A percentile compares a stretch with the other conserved stretches of the same genome.
Evolutionary conservation across 192 early-diverging fungal species (phyloP).

Genomic region (Entrophospora sp.): DNA sequence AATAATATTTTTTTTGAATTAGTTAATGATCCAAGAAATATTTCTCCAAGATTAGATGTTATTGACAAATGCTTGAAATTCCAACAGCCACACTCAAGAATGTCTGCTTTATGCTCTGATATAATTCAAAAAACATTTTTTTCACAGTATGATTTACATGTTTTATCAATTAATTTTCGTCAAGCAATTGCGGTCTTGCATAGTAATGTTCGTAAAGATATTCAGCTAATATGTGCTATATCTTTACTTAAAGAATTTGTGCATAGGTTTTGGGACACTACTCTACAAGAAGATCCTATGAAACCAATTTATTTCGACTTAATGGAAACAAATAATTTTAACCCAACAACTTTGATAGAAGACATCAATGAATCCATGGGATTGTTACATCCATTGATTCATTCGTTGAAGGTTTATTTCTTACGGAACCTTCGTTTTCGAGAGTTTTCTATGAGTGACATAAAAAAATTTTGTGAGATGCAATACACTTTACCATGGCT

Average conservation of each 20-base stretch:
- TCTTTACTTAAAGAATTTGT: slow-evolving; percentile 19
- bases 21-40: background rate
- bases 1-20: background rate
- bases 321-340: slow-evolving; percentile 7
- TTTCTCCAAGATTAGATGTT: background rate
- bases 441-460: slow-evolving; percentile 13
- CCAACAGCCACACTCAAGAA: background rate
- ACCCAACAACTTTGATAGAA: background rate
- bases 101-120: slow-evolving; percentile 19
- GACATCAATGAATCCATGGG: slow-evolving; percentile 7
- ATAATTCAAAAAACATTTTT: slow-evolving; percentile 17
- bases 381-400: background rate
- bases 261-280: background rate
- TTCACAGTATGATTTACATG: background rate
- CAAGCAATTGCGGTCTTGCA: background rate
- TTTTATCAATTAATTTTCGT: background rate
- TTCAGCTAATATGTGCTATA: slow-evolving; percentile 18
- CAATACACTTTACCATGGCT: slow-evolving; percentile 16
- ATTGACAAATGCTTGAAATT: background rate
- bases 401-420: slow-evolving; percentile 18
- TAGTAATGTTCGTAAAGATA: background rate
- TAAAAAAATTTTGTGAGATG: slow-evolving; percentile 12
- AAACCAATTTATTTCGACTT: slow-evolving; percentile 2
- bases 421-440: background rate
- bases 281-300: background rate